Conservation (phyloP, 2,329 filamentous ascomycete genomes). For the Emergomyces orientalis region DNA sequence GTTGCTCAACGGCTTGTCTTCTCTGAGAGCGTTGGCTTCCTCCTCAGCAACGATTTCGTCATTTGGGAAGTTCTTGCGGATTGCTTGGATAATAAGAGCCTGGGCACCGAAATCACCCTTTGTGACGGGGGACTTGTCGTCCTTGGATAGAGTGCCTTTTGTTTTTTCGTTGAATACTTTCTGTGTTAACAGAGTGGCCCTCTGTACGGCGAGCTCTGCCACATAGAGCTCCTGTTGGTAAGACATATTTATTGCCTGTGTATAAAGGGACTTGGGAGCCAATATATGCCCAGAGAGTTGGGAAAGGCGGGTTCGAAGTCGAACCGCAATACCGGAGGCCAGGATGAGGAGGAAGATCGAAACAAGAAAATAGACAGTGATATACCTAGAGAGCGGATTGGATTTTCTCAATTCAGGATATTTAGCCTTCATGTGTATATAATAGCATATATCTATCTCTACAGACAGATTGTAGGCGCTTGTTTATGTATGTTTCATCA, state of each 20-base stretch:
- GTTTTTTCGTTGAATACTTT: conserved; percentile 77
- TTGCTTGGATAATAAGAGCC: conserved; percentile 85
- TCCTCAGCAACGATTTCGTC: conserved; percentile 95
- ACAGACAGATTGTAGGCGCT: too few species aligned
- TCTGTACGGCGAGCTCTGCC: conserved; percentile 80
- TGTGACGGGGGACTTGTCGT: conserved; percentile 92
- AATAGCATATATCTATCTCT: neutral
- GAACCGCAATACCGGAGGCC: conserved; percentile 31
- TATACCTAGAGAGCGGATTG: neutral
- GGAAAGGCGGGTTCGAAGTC: conserved; percentile 33
- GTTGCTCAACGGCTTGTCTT: conserved; percentile 58
- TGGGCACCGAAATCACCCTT: conserved; percentile 98
- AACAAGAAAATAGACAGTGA: conserved; percentile 3
- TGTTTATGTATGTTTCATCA: neutral
- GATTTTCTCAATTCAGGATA: neutral
- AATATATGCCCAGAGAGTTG: conserved; percentile 27
- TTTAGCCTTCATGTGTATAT: conserved; percentile 1
- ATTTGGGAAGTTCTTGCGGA: conserved; percentile 78
- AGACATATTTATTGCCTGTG: conserved; percentile 30
- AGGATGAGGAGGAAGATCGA: conserved; percentile 27
- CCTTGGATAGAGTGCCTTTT: conserved; percentile 89
- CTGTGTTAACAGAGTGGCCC: conserved; percentile 66
- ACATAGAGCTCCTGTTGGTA: conserved; percentile 74
- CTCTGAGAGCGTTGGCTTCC: conserved; percentile 70
- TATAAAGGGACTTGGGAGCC: conserved; percentile 17